A percentile compares a stretch with the other conserved stretches of the same genome.
Evolutionary conservation across 495 filamentous ascomycete genomes (phyloP).

Genomic region (Podospora bellae-mahoneyi): DNA sequence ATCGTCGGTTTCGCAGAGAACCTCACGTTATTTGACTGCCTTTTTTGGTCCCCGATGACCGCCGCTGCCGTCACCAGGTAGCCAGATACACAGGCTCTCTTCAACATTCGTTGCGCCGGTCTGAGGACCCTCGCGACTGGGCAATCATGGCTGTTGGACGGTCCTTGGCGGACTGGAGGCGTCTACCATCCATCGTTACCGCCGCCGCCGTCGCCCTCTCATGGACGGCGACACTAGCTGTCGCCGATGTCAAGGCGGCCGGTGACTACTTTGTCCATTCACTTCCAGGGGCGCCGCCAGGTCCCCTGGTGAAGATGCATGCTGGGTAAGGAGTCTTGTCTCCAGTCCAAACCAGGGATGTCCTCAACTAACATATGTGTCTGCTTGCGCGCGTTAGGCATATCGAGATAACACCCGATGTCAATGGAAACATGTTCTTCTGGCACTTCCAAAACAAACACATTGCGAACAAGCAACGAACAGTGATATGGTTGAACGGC

Average conservation of each 20-base stretch:
- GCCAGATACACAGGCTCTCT: constrained; percentile 11
- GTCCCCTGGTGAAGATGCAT: constrained; percentile 89
- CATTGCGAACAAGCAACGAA: constrained; percentile 86
- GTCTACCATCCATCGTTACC: constrained; percentile 32
- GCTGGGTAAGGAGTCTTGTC: constrained; percentile 66
- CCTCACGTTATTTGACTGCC: constrained; percentile 6
- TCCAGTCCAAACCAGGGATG: background rate
- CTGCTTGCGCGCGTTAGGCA: constrained; percentile 56
- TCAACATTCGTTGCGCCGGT: background rate
- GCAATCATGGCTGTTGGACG: constrained; percentile 28
- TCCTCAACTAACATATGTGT: constrained; percentile 17
- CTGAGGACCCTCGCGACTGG: constrained; percentile 5
- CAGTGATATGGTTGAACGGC: constrained; percentile 95
- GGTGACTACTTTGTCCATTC: constrained; percentile 86
- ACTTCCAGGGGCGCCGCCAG: constrained; percentile 80
- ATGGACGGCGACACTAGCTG: constrained; percentile 31
- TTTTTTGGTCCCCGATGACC: constrained; percentile 15
- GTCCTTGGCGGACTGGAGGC: constrained; percentile 34
- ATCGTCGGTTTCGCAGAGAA: constrained; percentile 1
- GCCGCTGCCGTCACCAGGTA: constrained; percentile 20
- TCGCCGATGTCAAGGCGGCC: constrained; percentile 47
- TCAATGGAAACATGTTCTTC: constrained; percentile 94
- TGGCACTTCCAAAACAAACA: constrained; percentile 96
- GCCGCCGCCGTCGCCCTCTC: constrained; percentile 37
- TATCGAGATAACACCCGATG: constrained; percentile 77